A percentile compares a stretch with the other conserved stretches of the same genome.
Evolutionary conservation across 192 early-diverging fungal species (phyloP).

Genomic region (Backusella psychrophila): DNA sequence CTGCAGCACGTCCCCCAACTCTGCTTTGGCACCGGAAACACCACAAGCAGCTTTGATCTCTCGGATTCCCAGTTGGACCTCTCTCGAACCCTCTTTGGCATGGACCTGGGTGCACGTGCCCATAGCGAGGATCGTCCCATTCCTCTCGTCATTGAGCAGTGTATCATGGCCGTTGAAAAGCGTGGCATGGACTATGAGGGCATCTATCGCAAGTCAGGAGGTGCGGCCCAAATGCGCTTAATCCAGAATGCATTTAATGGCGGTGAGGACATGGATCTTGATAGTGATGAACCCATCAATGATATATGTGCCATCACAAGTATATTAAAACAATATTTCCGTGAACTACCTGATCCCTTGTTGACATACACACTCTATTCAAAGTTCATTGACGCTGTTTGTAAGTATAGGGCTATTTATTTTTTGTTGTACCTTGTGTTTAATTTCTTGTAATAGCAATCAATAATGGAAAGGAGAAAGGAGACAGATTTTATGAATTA

Average conservation of each 20-base stretch:
- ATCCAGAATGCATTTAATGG: conserved; percentile 64
- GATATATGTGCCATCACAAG: conserved; percentile 80
- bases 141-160: conserved; percentile 67
- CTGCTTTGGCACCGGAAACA: conserved; percentile 18
- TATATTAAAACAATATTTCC: conserved; percentile 79
- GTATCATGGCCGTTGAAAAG: conserved; percentile 63
- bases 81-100: conserved; percentile 61
- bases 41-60: conserved; percentile 17
- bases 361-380: conserved; percentile 68
- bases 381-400: conserved; percentile 59
- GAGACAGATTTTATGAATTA: conserved; percentile 43
- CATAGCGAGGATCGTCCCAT: conserved; percentile 55
- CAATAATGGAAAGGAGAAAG: conserved; percentile 36
- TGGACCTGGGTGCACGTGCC: conserved; percentile 51
- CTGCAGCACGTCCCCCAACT: conserved; percentile 32
- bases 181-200: conserved; percentile 72
- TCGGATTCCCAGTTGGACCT: neutral
- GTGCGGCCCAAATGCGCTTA: conserved; percentile 65
- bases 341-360: conserved; percentile 72
- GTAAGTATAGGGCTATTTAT: conserved; percentile 16
- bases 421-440: neutral
- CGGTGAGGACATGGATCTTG: conserved; percentile 47
- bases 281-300: conserved; percentile 52
- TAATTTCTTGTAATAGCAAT: conserved; percentile 21
- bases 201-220: conserved; percentile 79